phyloP scores from a whole-genome alignment of 2,329 filamentous ascomycete species.

The Penicillium sp. region DNA sequence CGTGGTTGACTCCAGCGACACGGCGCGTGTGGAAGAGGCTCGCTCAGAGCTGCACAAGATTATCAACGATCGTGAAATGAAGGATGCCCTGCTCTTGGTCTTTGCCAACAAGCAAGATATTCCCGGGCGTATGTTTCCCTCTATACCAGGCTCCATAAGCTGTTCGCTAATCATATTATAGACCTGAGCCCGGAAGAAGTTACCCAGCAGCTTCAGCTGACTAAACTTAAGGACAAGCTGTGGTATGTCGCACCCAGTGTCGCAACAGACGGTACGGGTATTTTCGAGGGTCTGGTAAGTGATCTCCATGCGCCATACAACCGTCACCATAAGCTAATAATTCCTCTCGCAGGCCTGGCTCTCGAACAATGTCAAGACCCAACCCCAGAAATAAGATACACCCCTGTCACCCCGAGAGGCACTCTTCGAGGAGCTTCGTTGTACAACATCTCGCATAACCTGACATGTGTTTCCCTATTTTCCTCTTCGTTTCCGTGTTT shows the following conservation, averaged over 20 bases:
- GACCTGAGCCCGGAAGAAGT: conserved; percentile 80
- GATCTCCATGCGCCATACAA: background rate
- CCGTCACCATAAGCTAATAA: background rate
- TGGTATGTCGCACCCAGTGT: conserved; percentile 85
- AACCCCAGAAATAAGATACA: conserved; percentile 40
- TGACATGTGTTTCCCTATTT: conserved; percentile 26
- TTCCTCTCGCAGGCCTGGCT: conserved; percentile 63
- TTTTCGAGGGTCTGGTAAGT: conserved; percentile 74
- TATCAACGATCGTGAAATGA: conserved; percentile 97
- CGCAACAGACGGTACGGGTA: conserved; percentile 76
- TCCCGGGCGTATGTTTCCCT: conserved; percentile 63
- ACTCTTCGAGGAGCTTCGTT: conserved; percentile 24
- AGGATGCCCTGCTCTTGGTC: conserved; percentile 88
- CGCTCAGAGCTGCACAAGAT: conserved; percentile 93
- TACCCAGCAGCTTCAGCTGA: conserved; percentile 73
- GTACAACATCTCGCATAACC: conserved; percentile 38
- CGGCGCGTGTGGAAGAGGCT: conserved; percentile 87
- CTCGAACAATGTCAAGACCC: conserved; percentile 76
- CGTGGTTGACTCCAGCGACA: conserved; percentile 95
- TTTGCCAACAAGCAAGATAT: conserved; percentile 99
- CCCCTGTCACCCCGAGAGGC: conserved; percentile 23
- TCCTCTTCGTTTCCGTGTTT: conserved; percentile 40
- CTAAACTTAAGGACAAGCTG: conserved; percentile 77
- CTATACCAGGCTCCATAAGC: background rate
- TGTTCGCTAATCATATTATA: conserved; percentile 37